A percentile compares a stretch with the other conserved stretches of the same genome.
Conservation (phyloP, 306 rosid genomes). For the Corylus heterophylla region DNA sequence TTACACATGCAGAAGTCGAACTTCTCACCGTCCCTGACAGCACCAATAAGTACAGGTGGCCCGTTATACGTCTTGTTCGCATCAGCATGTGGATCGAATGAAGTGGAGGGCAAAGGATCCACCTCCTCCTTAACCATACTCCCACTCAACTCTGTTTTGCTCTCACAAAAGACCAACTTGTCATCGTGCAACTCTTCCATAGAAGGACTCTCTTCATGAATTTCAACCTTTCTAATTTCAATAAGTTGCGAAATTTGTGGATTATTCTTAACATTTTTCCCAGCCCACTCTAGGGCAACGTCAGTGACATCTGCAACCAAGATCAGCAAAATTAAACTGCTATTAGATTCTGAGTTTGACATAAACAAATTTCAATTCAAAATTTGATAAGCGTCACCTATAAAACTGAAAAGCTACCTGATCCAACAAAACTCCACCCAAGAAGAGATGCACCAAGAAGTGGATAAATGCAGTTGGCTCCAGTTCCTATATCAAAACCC, state of each 20-base stretch:
- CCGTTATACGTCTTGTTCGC: constrained; percentile 50
- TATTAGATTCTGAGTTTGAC: background rate
- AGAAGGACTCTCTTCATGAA: constrained; percentile 18
- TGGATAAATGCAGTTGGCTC: constrained; percentile 91
- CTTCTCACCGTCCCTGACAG: constrained; percentile 68
- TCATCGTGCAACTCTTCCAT: constrained; percentile 32
- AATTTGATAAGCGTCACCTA: background rate
- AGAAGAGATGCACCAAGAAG: constrained; percentile 91
- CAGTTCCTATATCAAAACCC: constrained; percentile 96
- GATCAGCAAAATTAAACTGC: constrained; percentile 15
- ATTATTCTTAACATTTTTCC: constrained; percentile 61
- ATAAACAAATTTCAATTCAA: constrained; percentile 9
- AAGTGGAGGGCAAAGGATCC: constrained; percentile 30
- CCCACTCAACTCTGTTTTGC: constrained; percentile 21
- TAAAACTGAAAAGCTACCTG: constrained; percentile 50
- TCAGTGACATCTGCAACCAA: constrained; percentile 73
- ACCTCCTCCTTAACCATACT: constrained; percentile 31
- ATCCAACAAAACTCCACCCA: constrained; percentile 86
- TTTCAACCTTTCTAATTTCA: constrained; percentile 77
- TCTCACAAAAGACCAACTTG: constrained; percentile 19
- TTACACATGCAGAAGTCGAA: constrained; percentile 98
- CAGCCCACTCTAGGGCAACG: constrained; percentile 88
- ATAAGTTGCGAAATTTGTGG: constrained; percentile 63
- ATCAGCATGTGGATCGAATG: constrained; percentile 30
- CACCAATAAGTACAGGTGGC: constrained; percentile 75